A percentile compares a stretch with the other conserved stretches of the same genome.
Evolutionary conservation across 2,329 filamentous ascomycete genomes (phyloP).

Genomic region (Xylogone sp.): DNA sequence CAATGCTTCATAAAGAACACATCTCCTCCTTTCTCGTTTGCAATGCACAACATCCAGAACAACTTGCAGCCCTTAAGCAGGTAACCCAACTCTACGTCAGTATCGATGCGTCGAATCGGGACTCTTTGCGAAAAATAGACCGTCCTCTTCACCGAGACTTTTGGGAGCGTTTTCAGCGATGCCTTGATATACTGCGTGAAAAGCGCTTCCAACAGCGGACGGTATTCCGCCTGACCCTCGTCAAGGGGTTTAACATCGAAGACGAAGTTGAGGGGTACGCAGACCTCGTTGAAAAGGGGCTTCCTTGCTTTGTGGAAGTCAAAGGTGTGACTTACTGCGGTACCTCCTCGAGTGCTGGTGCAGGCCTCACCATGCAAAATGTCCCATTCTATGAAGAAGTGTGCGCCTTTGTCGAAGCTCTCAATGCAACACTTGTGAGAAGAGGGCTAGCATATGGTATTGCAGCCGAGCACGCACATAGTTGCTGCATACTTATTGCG

Average conservation of each 20-base stretch:
- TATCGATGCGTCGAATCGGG: constrained; percentile 89
- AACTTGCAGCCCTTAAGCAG: constrained; percentile 74
- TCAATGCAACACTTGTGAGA: constrained; percentile 64
- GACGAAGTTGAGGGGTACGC: constrained; percentile 91
- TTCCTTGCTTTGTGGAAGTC: constrained; percentile 91
- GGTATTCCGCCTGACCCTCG: constrained; percentile 89
- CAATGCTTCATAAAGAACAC: constrained; percentile 75
- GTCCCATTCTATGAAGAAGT: constrained; percentile 96
- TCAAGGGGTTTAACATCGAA: constrained; percentile 97
- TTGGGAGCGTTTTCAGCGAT: constrained; percentile 92
- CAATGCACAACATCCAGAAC: constrained; percentile 93
- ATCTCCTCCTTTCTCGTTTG: constrained; percentile 96
- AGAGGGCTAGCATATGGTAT: constrained; percentile 83
- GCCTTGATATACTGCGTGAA: constrained; percentile 82
- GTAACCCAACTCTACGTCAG: constrained; percentile 96
- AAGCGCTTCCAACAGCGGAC: constrained; percentile 84
- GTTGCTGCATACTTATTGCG: constrained; percentile 85
- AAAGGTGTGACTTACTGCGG: constrained; percentile 98
- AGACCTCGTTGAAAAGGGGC: constrained; percentile 76
- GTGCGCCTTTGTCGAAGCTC: constrained; percentile 71
- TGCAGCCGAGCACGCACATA: constrained; percentile 91
- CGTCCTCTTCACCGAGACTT: constrained; percentile 91
- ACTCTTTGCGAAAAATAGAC: constrained; percentile 81
- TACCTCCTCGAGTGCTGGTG: constrained; percentile 77
- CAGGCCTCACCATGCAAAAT: constrained; percentile 93